A percentile compares a stretch with the other conserved stretches of the same genome.
phyloP scores from a whole-genome alignment of 495 filamentous ascomycete species.

The Neurospora tetraspora region DNA sequence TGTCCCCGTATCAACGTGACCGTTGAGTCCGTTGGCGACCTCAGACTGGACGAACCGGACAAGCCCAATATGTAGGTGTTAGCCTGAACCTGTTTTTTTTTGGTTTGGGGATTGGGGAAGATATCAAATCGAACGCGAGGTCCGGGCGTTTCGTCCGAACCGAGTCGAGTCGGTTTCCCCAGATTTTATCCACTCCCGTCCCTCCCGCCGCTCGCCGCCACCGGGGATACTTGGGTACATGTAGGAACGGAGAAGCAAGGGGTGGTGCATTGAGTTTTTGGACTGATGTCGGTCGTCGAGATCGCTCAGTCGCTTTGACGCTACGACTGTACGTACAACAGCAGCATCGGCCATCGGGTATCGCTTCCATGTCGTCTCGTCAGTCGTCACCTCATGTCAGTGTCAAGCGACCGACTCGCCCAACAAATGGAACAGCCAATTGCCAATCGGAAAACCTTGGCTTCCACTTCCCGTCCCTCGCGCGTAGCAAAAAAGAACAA shows the following conservation, averaged over 20 bases:
- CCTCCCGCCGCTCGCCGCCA: not conserved
- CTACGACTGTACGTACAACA: not conserved
- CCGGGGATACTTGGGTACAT: not conserved
- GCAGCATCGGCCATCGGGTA: not conserved
- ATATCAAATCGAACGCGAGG: not conserved
- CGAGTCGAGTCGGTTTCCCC: not conserved
- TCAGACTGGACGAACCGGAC: not conserved
- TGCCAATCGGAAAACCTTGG: not conserved
- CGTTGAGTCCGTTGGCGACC: not conserved
- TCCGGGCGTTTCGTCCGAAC: not conserved
- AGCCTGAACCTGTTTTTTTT: not conserved
- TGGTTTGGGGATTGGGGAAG: not conserved
- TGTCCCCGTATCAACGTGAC: not conserved
- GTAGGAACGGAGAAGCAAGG: not conserved
- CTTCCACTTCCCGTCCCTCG: not conserved
- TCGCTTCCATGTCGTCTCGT: not conserved
- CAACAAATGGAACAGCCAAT: not conserved
- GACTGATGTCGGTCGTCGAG: not conserved
- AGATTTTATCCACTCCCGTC: not conserved
- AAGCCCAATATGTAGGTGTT: not conserved
- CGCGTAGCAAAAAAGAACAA: not conserved
- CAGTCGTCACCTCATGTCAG: not conserved
- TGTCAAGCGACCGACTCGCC: not conserved
- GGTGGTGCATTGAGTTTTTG: not conserved
- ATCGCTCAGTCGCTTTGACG: not conserved